Evolutionary conservation across 1,284 basidiomycete genomes (phyloP).

Genomic region (Moesziomyces aphidis): DNA sequence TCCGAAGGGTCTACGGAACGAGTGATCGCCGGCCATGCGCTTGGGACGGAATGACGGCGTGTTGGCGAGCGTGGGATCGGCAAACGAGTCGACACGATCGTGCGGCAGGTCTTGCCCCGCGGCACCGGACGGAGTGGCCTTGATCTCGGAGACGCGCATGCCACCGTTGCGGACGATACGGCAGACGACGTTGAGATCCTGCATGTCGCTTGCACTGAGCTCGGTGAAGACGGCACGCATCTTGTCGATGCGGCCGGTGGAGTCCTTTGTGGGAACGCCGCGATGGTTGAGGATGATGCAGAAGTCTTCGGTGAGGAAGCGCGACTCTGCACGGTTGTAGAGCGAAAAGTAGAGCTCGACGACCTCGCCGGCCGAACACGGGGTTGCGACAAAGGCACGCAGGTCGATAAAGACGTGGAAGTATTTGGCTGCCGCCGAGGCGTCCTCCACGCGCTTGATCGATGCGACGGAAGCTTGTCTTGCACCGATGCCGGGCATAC

Average conservation of each 20-base stretch:
- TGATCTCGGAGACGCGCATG: conserved; percentile 75
- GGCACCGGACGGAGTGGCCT: conserved; percentile 62
- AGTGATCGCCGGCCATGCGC: conserved; percentile 56
- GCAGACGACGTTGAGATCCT: conserved; percentile 72
- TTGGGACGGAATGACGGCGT: conserved; percentile 42
- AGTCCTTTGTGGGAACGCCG: conserved; percentile 82
- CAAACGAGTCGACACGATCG: conserved; percentile 25
- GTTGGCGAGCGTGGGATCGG: conserved; percentile 38
- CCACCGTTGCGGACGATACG: conserved; percentile 88
- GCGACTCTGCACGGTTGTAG: conserved; percentile 82
- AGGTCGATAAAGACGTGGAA: conserved; percentile 86
- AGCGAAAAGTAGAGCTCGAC: conserved; percentile 94
- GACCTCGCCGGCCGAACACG: conserved; percentile 88
- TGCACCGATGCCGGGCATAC: conserved; percentile 7
- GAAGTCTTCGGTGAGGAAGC: conserved; percentile 94
- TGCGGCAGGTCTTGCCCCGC: conserved; percentile 38
- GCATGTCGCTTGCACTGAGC: conserved; percentile 84
- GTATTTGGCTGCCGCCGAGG: conserved; percentile 46
- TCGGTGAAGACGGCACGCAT: conserved; percentile 79
- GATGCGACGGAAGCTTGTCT: conserved; percentile 19
- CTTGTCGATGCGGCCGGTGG: conserved; percentile 40
- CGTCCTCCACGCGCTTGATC: background rate
- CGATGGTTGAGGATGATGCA: conserved; percentile 90
- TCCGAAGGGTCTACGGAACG: conserved; percentile 87
- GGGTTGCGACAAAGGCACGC: conserved; percentile 88